A percentile compares a stretch with the other conserved stretches of the same genome.
Conservation (phyloP, 2,329 filamentous ascomycete species). For the Botrytis galanthina region DNA sequence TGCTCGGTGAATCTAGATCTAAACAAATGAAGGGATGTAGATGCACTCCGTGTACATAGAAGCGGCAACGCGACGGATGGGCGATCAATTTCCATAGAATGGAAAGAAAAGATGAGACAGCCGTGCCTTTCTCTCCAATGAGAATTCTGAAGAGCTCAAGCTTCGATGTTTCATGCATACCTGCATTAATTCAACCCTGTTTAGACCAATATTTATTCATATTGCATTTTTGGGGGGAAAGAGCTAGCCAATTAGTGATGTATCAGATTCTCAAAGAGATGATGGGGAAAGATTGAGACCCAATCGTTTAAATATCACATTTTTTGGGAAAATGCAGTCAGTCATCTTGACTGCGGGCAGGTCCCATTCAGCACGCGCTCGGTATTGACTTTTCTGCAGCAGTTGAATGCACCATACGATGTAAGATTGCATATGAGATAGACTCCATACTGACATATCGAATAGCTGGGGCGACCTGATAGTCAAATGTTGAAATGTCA, state of each 20-base stretch:
- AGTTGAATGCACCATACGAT: background rate
- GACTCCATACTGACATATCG: background rate
- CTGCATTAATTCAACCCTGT: slow-evolving; percentile 13
- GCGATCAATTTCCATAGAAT: slow-evolving; percentile 9
- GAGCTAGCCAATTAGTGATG: slow-evolving; percentile 3
- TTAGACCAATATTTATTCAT: slow-evolving; percentile 1
- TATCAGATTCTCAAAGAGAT: slow-evolving; percentile 6
- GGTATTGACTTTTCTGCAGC: slow-evolving; percentile 1
- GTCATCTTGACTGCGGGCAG: slow-evolving; percentile 1
- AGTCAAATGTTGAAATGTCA: background rate
- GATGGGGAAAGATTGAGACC: background rate
- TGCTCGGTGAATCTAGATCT: slow-evolving; percentile 9
- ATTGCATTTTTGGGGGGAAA: background rate
- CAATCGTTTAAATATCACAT: background rate
- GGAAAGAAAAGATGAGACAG: slow-evolving; percentile 13
- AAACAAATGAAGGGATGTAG: background rate
- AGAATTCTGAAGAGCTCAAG: slow-evolving; percentile 12
- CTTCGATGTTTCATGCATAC: slow-evolving; percentile 18
- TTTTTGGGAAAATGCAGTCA: background rate
- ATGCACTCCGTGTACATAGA: background rate
- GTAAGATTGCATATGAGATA: background rate
- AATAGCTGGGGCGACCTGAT: background rate
- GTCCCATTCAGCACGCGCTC: slow-evolving; percentile 1
- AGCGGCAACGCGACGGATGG: background rate
- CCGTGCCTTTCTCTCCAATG: slow-evolving; percentile 1